Conservation (phyloP, 2,329 filamentous ascomycete species). For the Cladorrhinum sp. region DNA sequence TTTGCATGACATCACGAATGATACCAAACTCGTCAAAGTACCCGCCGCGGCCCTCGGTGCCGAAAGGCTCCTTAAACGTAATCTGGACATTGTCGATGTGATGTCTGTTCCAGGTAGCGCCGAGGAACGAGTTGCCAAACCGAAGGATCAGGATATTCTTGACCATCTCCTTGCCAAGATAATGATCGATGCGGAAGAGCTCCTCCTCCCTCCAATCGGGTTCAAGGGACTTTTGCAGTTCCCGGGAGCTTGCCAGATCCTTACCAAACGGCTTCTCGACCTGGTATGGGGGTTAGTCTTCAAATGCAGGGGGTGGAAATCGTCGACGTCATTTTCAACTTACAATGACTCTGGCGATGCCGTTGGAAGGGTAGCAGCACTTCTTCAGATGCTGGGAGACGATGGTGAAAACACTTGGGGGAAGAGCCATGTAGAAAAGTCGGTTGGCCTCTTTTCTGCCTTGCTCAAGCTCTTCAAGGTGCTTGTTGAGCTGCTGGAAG, state of each 20-base stretch:
- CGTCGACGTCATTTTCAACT: conserved; percentile 32
- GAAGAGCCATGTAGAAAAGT: conserved; percentile 98
- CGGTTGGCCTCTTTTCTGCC: conserved; percentile 80
- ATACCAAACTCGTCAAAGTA: conserved; percentile 99
- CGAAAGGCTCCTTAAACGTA: conserved; percentile 98
- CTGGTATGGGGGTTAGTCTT: conserved; percentile 45
- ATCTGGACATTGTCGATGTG: conserved; percentile 99
- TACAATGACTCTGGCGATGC: conserved; percentile 92
- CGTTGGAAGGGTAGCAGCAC: conserved; percentile 90
- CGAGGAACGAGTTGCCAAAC: conserved; percentile 98
- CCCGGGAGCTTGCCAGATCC: conserved; percentile 88
- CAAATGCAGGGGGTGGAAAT: conserved; percentile 1
- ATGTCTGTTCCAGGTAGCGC: conserved; percentile 97
- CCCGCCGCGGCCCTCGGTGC: conserved; percentile 93
- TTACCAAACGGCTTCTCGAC: conserved; percentile 99
- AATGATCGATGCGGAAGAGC: conserved; percentile 98
- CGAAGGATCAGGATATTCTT: conserved; percentile 98
- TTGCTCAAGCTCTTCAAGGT: conserved; percentile 81
- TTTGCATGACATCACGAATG: conserved; percentile 99
- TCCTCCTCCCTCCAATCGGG: conserved; percentile 99
- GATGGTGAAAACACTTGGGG: conserved; percentile 95
- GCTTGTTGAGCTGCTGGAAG: conserved; percentile 79
- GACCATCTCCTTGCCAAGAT: conserved; percentile 99
- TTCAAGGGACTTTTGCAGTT: conserved; percentile 90
- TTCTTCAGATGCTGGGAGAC: conserved; percentile 96